A percentile compares a stretch with the other conserved stretches of the same genome.
These are phyloP conservation scores for Termitomyces sp. DNA, from an alignment of 768 basidiomycete genomes.

Conservation along the genomic window DNA sequence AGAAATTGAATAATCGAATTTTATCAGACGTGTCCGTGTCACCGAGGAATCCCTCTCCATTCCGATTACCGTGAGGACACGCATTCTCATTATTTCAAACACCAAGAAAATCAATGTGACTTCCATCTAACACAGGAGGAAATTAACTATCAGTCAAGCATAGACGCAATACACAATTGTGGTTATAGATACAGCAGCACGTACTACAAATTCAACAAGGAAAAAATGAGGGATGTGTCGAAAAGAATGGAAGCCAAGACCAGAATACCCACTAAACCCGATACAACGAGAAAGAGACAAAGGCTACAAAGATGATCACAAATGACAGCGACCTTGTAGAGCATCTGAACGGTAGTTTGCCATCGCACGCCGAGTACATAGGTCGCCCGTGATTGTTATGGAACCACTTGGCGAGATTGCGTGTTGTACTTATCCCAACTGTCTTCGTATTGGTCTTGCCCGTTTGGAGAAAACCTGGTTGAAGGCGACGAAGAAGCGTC, in stretches of 20 bases:
- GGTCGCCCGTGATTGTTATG: slow-evolving; percentile 12
- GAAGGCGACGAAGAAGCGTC: background rate
- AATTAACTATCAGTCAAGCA: background rate
- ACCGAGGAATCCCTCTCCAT: background rate
- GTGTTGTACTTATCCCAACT: background rate
- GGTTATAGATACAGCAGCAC: slow-evolving; percentile 11
- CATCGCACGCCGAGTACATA: slow-evolving; percentile 3
- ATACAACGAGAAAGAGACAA: slow-evolving; percentile 1
- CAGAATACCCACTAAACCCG: slow-evolving; percentile 6
- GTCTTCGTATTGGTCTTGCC: background rate
- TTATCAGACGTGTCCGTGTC: background rate
- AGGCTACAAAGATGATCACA: background rate
- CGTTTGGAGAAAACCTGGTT: background rate
- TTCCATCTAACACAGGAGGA: background rate
- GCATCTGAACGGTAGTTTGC: slow-evolving; percentile 1
- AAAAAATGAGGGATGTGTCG: background rate
- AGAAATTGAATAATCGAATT: background rate
- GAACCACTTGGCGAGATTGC: background rate
- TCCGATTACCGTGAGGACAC: background rate
- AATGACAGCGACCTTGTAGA: slow-evolving; percentile 9
- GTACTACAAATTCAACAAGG: slow-evolving; percentile 5
- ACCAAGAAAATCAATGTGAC: background rate
- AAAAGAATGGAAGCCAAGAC: slow-evolving; percentile 3
- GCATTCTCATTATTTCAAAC: background rate
- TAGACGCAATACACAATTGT: slow-evolving; percentile 2